These are phyloP conservation scores for Talaromyces sp. DNA, from an alignment of 2,329 filamentous ascomycete species.

Conservation along the genomic window DNA sequence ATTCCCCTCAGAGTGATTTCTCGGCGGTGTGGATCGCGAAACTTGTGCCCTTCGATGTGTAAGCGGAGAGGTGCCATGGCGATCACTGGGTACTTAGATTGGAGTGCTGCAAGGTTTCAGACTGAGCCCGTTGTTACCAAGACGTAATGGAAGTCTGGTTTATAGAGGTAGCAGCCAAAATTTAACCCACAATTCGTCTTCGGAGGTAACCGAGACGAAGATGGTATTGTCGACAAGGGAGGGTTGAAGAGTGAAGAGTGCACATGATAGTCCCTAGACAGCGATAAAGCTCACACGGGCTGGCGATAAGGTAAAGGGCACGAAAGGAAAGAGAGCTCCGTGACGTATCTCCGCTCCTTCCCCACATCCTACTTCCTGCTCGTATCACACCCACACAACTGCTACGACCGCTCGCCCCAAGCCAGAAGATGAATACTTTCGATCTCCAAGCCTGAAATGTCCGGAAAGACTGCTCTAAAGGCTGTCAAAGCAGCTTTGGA, in stretches of 20 bases:
- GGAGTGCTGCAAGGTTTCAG: background rate
- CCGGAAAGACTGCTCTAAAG: conserved; percentile 71
- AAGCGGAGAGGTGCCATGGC: conserved; percentile 71
- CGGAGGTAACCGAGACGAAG: background rate
- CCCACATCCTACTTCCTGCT: conserved; percentile 6
- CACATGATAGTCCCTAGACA: background rate
- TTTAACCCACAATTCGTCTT: background rate
- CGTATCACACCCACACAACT: conserved; percentile 6
- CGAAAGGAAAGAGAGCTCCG: background rate
- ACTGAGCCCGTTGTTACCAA: background rate
- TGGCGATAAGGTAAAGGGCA: conserved; percentile 10
- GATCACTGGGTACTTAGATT: background rate
- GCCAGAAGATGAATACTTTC: background rate
- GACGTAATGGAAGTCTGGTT: background rate
- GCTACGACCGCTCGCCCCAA: background rate
- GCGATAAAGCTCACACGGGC: background rate
- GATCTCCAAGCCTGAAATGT: conserved; percentile 32
- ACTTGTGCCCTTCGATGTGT: conserved; percentile 77
- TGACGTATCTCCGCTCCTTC: conserved; percentile 11
- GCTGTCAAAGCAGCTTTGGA: conserved; percentile 74
- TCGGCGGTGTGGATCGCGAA: conserved; percentile 75
- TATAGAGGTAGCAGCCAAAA: background rate
- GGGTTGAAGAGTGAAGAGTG: background rate
- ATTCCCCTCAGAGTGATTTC: conserved; percentile 89
- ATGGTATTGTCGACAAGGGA: background rate